phyloP scores from a whole-genome alignment of 257 asterid species.

The Nicotiana attenuata region DNA sequence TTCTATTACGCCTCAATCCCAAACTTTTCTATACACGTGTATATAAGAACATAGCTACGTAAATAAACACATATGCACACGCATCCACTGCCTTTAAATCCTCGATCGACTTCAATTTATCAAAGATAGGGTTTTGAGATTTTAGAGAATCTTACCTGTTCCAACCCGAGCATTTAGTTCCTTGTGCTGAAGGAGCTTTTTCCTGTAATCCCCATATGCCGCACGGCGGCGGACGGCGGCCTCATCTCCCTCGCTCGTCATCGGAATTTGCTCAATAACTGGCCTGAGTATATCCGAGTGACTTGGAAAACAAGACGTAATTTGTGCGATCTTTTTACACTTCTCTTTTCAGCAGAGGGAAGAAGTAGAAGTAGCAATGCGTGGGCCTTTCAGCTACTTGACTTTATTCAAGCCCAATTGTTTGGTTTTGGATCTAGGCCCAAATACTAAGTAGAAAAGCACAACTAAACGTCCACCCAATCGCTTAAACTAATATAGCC shows the following conservation, averaged over 20 bases:
- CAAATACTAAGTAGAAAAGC: too few species aligned
- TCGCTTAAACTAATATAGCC: too few species aligned
- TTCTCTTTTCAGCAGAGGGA: neutral
- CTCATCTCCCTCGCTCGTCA: slow-evolving; percentile 42
- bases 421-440: too few species aligned
- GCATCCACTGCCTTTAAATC: neutral
- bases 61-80: too few species aligned
- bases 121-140: slow-evolving; percentile 28
- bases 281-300: neutral
- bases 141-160: slow-evolving; percentile 31
- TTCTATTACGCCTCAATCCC: neutral
- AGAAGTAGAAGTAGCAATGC: neutral
- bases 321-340: neutral
- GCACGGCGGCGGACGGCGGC: slow-evolving; percentile 46
- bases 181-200: slow-evolving; percentile 56
- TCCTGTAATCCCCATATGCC: slow-evolving; percentile 48
- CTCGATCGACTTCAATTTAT: neutral
- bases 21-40: neutral
- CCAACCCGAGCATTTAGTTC: slow-evolving; percentile 69
- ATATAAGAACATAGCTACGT: too few species aligned
- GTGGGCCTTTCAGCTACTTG: neutral
- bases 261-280: neutral
- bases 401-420: too few species aligned
- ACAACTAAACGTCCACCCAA: too few species aligned
- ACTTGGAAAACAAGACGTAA: neutral